These are phyloP conservation scores for Cyclotella choctawhatcheeana DNA, from an alignment of 108 stramenopile species.

Conservation along the genomic window DNA sequence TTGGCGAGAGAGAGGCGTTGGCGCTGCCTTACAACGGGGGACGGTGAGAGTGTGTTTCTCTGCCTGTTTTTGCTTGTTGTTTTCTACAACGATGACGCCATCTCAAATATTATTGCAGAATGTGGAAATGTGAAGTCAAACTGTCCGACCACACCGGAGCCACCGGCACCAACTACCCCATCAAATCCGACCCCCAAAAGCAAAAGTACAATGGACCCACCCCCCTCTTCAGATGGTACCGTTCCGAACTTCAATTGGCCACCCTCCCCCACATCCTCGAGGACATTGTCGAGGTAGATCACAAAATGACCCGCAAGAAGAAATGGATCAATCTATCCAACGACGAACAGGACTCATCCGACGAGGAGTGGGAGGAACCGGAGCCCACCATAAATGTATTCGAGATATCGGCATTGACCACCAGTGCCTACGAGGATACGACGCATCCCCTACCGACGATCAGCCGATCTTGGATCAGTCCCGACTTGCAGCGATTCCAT, in stretches of 20 bases:
- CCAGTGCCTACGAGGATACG: slow-evolving; percentile 37
- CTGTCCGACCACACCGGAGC: slow-evolving; percentile 41
- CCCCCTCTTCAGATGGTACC: slow-evolving; percentile 57
- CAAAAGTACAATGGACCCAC: slow-evolving; percentile 25
- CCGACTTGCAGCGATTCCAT: slow-evolving; percentile 65
- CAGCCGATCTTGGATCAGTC: slow-evolving; percentile 63
- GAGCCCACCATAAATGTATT: slow-evolving; percentile 22
- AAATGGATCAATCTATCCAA: slow-evolving; percentile 24
- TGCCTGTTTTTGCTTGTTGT: not conserved
- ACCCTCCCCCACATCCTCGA: slow-evolving; percentile 68
- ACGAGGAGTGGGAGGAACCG: slow-evolving; percentile 46
- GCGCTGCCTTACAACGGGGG: slow-evolving; percentile 78
- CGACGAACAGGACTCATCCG: slow-evolving; percentile 48
- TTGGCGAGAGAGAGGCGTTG: slow-evolving; percentile 59
- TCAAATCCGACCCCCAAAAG: not conserved
- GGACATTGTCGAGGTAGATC: slow-evolving; percentile 37
- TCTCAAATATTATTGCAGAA: slow-evolving; percentile 27
- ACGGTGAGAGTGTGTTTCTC: slow-evolving; percentile 15
- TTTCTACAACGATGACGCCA: not conserved
- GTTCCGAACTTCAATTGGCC: slow-evolving; percentile 59
- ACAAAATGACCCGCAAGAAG: slow-evolving; percentile 26
- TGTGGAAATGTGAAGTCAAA: slow-evolving; percentile 65
- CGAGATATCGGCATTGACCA: slow-evolving; percentile 43
- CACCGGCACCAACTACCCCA: slow-evolving; percentile 32
- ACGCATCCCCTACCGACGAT: slow-evolving; percentile 41